Evolutionary conservation across 2,329 filamentous ascomycete genomes (phyloP), one percentile per base, ranked within the genome.

Genomic region (Ceratocystis smalleyi): DNA sequence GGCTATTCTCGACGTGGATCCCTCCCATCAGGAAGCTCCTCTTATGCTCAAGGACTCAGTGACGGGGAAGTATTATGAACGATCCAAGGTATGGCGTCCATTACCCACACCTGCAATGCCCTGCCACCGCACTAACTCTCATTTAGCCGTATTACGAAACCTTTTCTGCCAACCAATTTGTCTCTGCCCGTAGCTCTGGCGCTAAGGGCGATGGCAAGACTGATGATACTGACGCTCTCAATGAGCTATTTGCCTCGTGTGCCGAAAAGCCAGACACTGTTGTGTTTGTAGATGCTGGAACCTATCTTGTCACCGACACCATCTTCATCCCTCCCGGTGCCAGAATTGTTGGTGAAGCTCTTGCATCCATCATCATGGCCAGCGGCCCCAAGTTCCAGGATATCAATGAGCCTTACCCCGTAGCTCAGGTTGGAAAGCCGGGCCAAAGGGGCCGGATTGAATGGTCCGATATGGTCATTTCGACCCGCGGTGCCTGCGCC

Each of bases 211-310:
- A 94, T 69, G 89, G 88, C 43, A 72, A 73, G 1, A 85, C 87
- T 0, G 89, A 94, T 68, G 89, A 94, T 71, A 91, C 89, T 1
- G 77, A 77, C 6, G 83, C 82, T 15, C 81, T 94, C 65, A 86
- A 90, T 70, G 75, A 75, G 17, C 81, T 88, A 15, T 78, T 92
- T 66, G 68, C 77, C 81, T 70, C 69, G 65, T 70, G 72, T 10
- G 80, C 78, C 57, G 81, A 81, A 7, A 76, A 77, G 1, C 71
- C 76, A 0, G 80, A 79, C 62, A 77, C 79, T 65, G 73, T 87
- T 27, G 78, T 82, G 17, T 86, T 79, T 69, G 77, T 87, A 64
- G 83, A 86, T 68, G 79, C 79, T 27, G 84, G 85, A 8, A 76
- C 80, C 27, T 87, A 87, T 69, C 74, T 79, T 22, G 79, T 87